A percentile compares a stretch with the other conserved stretches of the same genome.
phyloP scores from a whole-genome alignment of 2,329 filamentous ascomycete species.

The Aspergillus spinulosporus region DNA sequence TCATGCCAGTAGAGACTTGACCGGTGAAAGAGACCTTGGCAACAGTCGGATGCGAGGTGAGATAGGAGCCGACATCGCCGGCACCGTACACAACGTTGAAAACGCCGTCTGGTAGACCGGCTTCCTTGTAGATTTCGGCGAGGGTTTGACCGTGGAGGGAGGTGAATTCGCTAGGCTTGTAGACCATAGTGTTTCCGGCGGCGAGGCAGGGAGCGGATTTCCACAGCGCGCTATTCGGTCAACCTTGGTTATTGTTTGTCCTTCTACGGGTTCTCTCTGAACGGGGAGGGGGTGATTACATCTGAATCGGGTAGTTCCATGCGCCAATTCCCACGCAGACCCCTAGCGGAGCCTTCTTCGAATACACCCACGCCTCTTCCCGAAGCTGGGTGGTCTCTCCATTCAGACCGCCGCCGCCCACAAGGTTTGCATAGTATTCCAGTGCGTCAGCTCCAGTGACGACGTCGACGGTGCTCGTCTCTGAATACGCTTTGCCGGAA shows the following conservation, averaged over 20 bases:
- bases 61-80: conserved; percentile 72
- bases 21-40: conserved; percentile 90
- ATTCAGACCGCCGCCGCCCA: conserved; percentile 75
- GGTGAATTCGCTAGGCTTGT: conserved; percentile 86
- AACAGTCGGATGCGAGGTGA: conserved; percentile 70
- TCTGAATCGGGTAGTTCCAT: conserved; percentile 92
- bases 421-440: conserved; percentile 80
- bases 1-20: conserved; percentile 80
- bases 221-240: conserved; percentile 64
- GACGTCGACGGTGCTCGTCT: conserved; percentile 81
- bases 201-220: conserved; percentile 84
- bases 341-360: conserved; percentile 76
- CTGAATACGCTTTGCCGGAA: conserved; percentile 81
- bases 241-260: background rate
- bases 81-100: conserved; percentile 86
- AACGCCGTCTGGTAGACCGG: conserved; percentile 76
- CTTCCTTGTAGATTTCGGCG: conserved; percentile 74
- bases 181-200: conserved; percentile 86
- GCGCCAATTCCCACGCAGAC: conserved; percentile 86
- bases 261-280: conserved; percentile 6
- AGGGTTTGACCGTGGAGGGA: conserved; percentile 75
- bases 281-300: conserved; percentile 41
- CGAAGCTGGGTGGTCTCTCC: conserved; percentile 75
- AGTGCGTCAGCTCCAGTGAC: conserved; percentile 80
- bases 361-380: conserved; percentile 77